phyloP scores from a whole-genome alignment of 352 stramenopile species.

The Peronosclerospora sorghi region DNA sequence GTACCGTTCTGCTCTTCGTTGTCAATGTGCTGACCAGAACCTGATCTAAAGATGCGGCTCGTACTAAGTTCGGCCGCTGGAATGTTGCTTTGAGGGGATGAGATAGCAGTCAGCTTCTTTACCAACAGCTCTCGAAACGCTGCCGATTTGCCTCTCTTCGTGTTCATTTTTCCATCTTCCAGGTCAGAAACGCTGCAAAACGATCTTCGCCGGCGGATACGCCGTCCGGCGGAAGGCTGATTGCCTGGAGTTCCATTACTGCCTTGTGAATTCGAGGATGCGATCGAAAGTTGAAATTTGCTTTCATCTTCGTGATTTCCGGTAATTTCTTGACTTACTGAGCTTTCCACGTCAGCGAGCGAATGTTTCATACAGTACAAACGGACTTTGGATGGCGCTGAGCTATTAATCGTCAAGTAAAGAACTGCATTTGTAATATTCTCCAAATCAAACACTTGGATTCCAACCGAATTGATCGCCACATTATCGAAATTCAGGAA shows the following conservation, averaged over 20 bases:
- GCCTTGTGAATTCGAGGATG: constrained; percentile 19
- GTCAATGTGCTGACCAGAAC: constrained; percentile 19
- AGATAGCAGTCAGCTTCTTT: constrained; percentile 32
- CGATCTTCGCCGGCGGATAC: constrained; percentile 46
- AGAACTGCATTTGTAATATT: constrained; percentile 82
- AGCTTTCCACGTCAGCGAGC: constrained; percentile 19
- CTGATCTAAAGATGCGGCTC: constrained; percentile 12
- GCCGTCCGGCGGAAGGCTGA: constrained; percentile 14
- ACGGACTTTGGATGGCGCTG: constrained; percentile 52
- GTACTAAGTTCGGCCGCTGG: constrained; percentile 1
- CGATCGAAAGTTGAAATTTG: constrained; percentile 7
- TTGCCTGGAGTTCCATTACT: constrained; percentile 15
- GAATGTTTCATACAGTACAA: constrained; percentile 58
- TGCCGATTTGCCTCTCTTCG: constrained; percentile 32
- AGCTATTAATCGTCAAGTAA: constrained; percentile 70
- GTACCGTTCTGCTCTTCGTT: constrained; percentile 9
- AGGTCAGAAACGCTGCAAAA: constrained; percentile 66
- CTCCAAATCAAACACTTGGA: constrained; percentile 83
- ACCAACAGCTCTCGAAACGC: constrained; percentile 45
- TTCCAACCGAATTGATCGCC: constrained; percentile 69
- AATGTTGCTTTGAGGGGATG: constrained; percentile 11
- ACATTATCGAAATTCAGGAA: constrained; percentile 86
- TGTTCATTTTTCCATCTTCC: constrained; percentile 13
- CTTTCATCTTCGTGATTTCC: constrained; percentile 4
- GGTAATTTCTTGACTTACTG: constrained; percentile 11